A percentile compares a stretch with the other conserved stretches of the same genome.
phyloP scores from a whole-genome alignment of 805 yeast genomes.

The Alloascoidea hylecoeti region DNA sequence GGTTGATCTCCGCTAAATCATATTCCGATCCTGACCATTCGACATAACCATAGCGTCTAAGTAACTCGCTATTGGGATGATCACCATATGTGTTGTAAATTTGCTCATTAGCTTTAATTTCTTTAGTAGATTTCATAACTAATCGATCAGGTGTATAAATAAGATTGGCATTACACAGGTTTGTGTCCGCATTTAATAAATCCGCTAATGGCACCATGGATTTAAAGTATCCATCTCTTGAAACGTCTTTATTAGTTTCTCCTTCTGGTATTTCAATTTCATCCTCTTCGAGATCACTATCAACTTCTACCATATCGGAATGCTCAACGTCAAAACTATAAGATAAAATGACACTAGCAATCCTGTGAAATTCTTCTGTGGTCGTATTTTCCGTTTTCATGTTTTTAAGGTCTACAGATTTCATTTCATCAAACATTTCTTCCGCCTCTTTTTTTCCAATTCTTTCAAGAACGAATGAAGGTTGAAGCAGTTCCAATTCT shows the following conservation, averaged over 20 bases:
- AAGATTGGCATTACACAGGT: constrained; percentile 60
- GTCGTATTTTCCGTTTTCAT: constrained; percentile 16
- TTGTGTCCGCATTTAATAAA: constrained; percentile 75
- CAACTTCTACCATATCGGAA: constrained; percentile 13
- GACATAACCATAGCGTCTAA: constrained; percentile 86
- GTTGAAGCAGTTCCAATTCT: constrained; percentile 39
- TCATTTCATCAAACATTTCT: constrained; percentile 35
- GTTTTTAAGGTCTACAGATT: constrained; percentile 13
- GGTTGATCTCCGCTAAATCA: constrained; percentile 70
- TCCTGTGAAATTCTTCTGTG: constrained; percentile 46
- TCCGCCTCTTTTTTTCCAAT: constrained; percentile 61
- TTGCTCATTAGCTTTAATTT: constrained; percentile 55
- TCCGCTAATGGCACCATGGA: constrained; percentile 94
- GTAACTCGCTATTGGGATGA: constrained; percentile 78
- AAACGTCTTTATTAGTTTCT: constrained; percentile 19
- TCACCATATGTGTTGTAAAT: constrained; percentile 84
- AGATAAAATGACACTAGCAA: constrained; percentile 76
- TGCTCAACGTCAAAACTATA: constrained; percentile 77
- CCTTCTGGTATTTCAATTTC: constrained; percentile 20
- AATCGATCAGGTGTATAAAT: constrained; percentile 32
- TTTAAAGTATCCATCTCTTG: constrained; percentile 25
- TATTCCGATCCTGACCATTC: constrained; percentile 56
- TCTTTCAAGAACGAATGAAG: constrained; percentile 57
- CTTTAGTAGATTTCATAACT: constrained; percentile 57
- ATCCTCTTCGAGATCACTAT: constrained; percentile 21